Conservation (phyloP, 345 rosid species). For the Leavenworthia alabamica region DNA sequence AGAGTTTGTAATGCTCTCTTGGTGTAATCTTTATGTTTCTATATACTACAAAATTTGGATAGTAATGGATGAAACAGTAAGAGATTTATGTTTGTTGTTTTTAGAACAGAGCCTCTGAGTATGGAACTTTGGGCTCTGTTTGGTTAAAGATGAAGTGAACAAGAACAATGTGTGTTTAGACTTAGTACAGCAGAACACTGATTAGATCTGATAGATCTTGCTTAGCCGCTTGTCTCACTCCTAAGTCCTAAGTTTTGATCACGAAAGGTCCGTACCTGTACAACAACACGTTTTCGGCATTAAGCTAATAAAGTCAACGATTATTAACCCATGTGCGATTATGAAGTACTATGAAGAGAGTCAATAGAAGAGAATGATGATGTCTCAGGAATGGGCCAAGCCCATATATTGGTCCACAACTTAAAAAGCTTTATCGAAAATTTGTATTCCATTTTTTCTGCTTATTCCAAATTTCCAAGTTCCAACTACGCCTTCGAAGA, state of each 20-base stretch:
- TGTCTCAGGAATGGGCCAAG: background rate
- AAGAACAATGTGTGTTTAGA: background rate
- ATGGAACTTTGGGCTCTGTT: background rate
- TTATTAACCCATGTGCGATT: background rate
- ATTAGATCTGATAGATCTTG: background rate
- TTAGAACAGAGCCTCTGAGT: background rate
- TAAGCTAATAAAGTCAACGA: background rate
- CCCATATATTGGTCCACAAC: background rate
- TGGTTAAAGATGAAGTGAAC: background rate
- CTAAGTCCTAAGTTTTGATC: background rate
- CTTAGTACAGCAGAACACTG: background rate
- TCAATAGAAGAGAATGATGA: background rate
- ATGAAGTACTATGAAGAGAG: background rate
- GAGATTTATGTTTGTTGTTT: background rate
- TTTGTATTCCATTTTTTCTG: background rate
- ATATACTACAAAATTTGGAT: background rate
- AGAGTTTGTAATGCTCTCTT: background rate
- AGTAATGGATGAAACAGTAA: background rate
- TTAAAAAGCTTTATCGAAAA: background rate
- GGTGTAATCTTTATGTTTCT: conserved; percentile 5
- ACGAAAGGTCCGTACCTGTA: background rate
- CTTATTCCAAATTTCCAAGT: background rate
- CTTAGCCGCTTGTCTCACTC: background rate
- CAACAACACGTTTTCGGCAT: background rate
- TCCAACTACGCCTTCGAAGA: background rate